A percentile compares a stretch with the other conserved stretches of the same genome.
phyloP scores from a whole-genome alignment of 352 stramenopile species.

The Globisporangium cylindrosporum region DNA sequence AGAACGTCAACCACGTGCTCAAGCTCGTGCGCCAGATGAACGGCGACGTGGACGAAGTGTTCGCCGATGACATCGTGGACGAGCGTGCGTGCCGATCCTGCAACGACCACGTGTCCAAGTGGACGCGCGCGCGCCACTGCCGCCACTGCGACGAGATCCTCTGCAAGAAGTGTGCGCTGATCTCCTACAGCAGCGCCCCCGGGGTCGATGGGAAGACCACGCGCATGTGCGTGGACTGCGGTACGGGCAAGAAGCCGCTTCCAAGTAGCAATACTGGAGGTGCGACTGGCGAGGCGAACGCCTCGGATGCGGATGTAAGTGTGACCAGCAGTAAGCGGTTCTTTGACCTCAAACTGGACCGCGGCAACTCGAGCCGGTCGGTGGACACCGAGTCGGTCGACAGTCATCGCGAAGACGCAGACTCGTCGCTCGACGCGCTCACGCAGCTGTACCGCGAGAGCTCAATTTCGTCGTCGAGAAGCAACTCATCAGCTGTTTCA shows the following conservation, averaged over 20 bases:
- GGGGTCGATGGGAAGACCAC: constrained; percentile 43
- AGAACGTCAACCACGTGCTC: constrained; percentile 60
- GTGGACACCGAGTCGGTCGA: constrained; percentile 33
- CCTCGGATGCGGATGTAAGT: background rate
- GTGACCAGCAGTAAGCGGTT: background rate
- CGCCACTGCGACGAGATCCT: constrained; percentile 61
- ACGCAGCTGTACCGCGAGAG: constrained; percentile 13
- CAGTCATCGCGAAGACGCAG: constrained; percentile 22
- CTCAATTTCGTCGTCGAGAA: background rate
- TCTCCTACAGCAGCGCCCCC: constrained; percentile 39
- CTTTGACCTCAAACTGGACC: background rate
- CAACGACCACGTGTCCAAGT: constrained; percentile 55
- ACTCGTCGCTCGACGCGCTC: constrained; percentile 15
- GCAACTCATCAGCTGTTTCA: background rate
- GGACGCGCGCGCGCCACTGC: constrained; percentile 56
- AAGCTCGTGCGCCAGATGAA: constrained; percentile 53
- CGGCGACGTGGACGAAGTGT: constrained; percentile 13
- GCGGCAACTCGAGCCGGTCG: constrained; percentile 23
- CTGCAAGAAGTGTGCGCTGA: constrained; percentile 57
- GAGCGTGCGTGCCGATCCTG: constrained; percentile 50
- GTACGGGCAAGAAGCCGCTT: constrained; percentile 17
- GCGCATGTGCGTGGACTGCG: constrained; percentile 56
- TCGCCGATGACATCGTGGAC: constrained; percentile 14
- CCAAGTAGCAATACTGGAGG: background rate
- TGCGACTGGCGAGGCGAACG: background rate